phyloP scores from a whole-genome alignment of 441 rosid genomes.

The Brassica hybrid region DNA sequence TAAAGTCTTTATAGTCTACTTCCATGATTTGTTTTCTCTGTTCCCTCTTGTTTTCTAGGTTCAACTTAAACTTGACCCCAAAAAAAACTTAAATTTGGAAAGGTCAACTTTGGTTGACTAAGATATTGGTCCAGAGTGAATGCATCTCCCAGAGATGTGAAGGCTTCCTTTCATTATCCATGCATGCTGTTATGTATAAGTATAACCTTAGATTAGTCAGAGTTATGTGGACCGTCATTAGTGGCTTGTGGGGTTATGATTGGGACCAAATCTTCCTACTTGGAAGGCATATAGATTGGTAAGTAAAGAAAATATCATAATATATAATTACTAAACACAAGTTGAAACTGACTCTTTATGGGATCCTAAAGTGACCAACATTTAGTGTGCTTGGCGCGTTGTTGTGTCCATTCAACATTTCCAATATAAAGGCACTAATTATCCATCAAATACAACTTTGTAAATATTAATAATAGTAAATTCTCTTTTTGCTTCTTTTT shows the following conservation, averaged over 20 bases:
- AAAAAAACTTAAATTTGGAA: constrained; percentile 3
- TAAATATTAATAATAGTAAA: neutral
- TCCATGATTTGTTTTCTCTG: neutral
- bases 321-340: constrained; percentile 30
- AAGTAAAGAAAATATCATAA: constrained; percentile 19
- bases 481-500: neutral
- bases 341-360: constrained; percentile 15
- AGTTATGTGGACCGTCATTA: constrained; percentile 19
- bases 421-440: constrained; percentile 7
- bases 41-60: neutral
- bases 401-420: constrained; percentile 22
- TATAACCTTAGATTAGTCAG: constrained; percentile 18
- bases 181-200: constrained; percentile 5
- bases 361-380: constrained; percentile 28
- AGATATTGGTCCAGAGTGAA: neutral
- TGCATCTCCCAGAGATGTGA: constrained; percentile 21
- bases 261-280: constrained; percentile 19
- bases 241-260: constrained; percentile 24
- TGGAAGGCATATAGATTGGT: no score
- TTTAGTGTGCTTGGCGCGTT: constrained; percentile 15
- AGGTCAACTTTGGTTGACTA: constrained; percentile 20
- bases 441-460: constrained; percentile 8
- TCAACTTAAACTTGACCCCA: no score
- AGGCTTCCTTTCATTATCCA: constrained; percentile 2
- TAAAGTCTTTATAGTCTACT: neutral